Evolutionary conservation across 2,329 filamentous ascomycete species (phyloP).

Genomic region (Lachnum nothofagi): DNA sequence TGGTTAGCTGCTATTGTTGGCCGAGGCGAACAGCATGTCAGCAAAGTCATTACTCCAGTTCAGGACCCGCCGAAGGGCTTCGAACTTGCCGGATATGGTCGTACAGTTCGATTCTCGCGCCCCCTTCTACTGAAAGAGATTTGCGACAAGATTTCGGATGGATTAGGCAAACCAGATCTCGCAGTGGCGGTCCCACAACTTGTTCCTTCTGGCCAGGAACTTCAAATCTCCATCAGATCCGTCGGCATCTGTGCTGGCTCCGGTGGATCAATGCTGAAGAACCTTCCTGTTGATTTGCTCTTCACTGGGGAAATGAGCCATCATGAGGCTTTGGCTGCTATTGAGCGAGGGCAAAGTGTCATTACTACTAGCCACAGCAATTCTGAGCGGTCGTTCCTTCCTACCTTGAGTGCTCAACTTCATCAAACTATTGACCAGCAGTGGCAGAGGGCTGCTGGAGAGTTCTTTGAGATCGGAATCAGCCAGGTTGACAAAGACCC

Average conservation of each 20-base stretch:
- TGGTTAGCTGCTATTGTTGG: constrained; percentile 66
- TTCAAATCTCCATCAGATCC: constrained; percentile 48
- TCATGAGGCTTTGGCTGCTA: constrained; percentile 82
- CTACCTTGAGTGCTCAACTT: background rate
- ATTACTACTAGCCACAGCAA: constrained; percentile 90
- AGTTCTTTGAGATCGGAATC: constrained; percentile 52
- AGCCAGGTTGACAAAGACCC: constrained; percentile 83
- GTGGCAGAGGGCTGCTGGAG: constrained; percentile 28
- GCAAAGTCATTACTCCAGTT: constrained; percentile 27
- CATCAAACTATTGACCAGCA: constrained; percentile 23
- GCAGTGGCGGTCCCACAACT: constrained; percentile 31
- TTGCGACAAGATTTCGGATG: constrained; percentile 21
- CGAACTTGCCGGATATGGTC: constrained; percentile 31
- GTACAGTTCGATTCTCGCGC: constrained; percentile 27
- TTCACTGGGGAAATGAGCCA: constrained; percentile 93
- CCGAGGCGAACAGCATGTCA: constrained; percentile 4
- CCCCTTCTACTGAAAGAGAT: constrained; percentile 25
- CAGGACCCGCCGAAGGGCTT: constrained; percentile 23
- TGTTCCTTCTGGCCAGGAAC: constrained; percentile 13
- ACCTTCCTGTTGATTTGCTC: constrained; percentile 67
- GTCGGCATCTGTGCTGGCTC: constrained; percentile 89
- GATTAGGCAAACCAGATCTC: constrained; percentile 18
- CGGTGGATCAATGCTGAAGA: constrained; percentile 70
- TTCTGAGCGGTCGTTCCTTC: constrained; percentile 79
- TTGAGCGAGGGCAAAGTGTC: constrained; percentile 76